Conservation (phyloP, 2,329 filamentous ascomycete species). For the Hortaea werneckii region DNA sequence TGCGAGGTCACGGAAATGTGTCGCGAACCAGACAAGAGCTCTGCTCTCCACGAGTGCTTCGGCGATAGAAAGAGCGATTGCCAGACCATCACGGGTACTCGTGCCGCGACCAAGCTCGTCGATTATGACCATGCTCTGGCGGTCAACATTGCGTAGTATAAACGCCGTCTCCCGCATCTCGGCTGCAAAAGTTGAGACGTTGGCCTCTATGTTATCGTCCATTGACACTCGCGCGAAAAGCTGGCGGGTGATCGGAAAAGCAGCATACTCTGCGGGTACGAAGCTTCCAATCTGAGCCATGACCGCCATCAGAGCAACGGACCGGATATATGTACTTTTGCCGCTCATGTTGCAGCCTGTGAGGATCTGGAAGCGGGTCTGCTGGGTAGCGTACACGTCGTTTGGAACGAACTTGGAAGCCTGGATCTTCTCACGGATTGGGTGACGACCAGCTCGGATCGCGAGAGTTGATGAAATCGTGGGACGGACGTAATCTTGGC, state of each 20-base stretch:
- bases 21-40: slow-evolving; percentile 83
- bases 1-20: slow-evolving; percentile 79
- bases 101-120: slow-evolving; percentile 91
- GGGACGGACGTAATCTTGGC: slow-evolving; percentile 57
- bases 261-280: slow-evolving; percentile 75
- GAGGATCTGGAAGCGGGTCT: slow-evolving; percentile 80
- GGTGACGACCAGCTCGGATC: slow-evolving; percentile 65
- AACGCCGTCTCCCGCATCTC: slow-evolving; percentile 97
- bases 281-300: slow-evolving; percentile 94
- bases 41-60: slow-evolving; percentile 73
- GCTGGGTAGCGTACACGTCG: slow-evolving; percentile 73
- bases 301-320: slow-evolving; percentile 70
- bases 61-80: slow-evolving; percentile 81
- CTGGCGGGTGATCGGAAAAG: slow-evolving; percentile 68
- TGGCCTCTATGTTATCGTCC: slow-evolving; percentile 80
- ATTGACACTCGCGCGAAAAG: slow-evolving; percentile 82
- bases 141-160: slow-evolving; percentile 74
- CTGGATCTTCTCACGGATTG: slow-evolving; percentile 65
- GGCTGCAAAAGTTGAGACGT: slow-evolving; percentile 83
- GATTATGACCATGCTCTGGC: slow-evolving; percentile 56
- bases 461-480: slow-evolving; percentile 59
- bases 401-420: slow-evolving; percentile 69
- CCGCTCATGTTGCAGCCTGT: slow-evolving; percentile 98
- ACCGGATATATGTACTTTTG: slow-evolving; percentile 89
- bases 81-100: slow-evolving; percentile 75